Base-by-base conservation (phyloP, 371 early-diverging fungal species). In the Mucor plumbeus region DNA sequence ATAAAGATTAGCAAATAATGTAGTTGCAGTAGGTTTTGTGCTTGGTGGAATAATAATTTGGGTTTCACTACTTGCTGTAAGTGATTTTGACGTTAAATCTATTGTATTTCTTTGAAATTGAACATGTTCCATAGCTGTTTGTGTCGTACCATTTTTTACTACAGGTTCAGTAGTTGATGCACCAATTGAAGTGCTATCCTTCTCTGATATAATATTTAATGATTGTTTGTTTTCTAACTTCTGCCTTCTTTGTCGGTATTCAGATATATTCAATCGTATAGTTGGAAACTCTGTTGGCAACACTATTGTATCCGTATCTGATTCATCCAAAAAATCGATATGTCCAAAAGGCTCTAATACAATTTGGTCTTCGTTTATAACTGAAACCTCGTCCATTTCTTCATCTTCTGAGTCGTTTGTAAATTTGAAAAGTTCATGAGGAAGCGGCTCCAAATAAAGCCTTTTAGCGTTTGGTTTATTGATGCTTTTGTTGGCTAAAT, bases 181-280 rank as follows among this genome's bases (percentile, higher is more conserved):
- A 1, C 44, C 17, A 15, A 44, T 44, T 15, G 17, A 17, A 7
- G 44, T 17, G 7, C 17, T 44, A 17, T 7, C 15, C n/a, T 44
- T n/a, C 44, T 13, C 26, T 50, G 50, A 26, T 10, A 7, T 50
- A 19, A 13, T 1, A 1, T 11, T 10, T 10, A 21, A 7, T 19
- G 21, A 10, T 5, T 26, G 50, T 9, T 1, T 9, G 26, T 26
- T 26, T 26, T 3, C 26, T 5, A 38, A 38, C 9, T 26, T 50
- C 50, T 26, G 50, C 3, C 65, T 40, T 59, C 59, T 35, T 19
- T 50, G 43, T 59, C 19, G 36, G 26, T 65, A 65, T 3, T 19
- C 31, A n/a, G 43, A 26, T 43, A 59, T 15, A 15, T 59, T 31
- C 31, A 59, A 59, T 19, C 1, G 9, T n/a, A 43, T 4, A 26